Evolutionary conservation across 2,329 filamentous ascomycete genomes (phyloP).

Genomic region (Emericellopsis atlantica): DNA sequence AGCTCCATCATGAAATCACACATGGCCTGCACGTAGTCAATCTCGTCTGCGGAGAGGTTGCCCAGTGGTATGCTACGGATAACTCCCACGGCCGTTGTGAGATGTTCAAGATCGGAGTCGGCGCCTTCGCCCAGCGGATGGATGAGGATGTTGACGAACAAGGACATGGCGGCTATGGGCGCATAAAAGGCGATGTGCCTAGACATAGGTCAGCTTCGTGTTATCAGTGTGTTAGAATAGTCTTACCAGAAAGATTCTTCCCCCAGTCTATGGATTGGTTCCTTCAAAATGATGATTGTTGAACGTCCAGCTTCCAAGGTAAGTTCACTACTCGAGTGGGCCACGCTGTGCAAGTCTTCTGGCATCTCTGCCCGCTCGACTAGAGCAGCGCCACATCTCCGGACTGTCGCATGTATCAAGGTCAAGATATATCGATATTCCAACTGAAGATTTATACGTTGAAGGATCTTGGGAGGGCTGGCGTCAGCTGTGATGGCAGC

Average conservation of each 20-base stretch:
- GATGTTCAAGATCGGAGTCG: conserved; percentile 9
- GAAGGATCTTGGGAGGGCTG: conserved; percentile 24
- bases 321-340: conserved; percentile 38
- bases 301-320: conserved; percentile 43
- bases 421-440: conserved; percentile 44
- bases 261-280: conserved; percentile 25
- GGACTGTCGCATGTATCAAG: conserved; percentile 40
- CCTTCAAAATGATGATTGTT: conserved; percentile 32
- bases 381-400: conserved; percentile 27
- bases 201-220: neutral
- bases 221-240: too few relatives aligned
- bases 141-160: conserved; percentile 6
- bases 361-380: conserved; percentile 9
- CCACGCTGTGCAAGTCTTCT: conserved; percentile 23
- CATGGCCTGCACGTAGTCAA: neutral
- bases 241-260: conserved; percentile 36
- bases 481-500: conserved; percentile 9
- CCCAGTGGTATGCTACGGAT: conserved; percentile 1
- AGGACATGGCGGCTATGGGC: conserved; percentile 4
- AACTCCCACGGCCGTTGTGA: neutral
- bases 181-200: conserved; percentile 4
- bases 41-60: neutral
- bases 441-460: conserved; percentile 32
- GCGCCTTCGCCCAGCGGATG: neutral
- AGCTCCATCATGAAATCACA: conserved; percentile 4